Base-by-base conservation (phyloP, 768 basidiomycete species). In the Russula foetens region DNA sequence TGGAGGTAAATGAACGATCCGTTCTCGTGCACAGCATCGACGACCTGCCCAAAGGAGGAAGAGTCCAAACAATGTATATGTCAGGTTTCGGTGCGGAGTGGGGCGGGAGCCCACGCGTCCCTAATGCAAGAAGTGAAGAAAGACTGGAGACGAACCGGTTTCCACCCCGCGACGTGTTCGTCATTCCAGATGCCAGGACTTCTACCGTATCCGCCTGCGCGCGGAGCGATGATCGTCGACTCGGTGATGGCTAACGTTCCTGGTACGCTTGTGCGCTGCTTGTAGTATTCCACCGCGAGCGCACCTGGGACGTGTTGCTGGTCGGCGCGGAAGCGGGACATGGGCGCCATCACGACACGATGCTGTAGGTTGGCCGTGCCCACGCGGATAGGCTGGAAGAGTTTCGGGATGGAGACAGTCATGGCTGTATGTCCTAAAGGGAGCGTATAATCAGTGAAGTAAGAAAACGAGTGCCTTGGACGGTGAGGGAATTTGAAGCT, bases 141-240 rank as follows among this genome's bases (percentile, higher is more conserved):
- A n/a, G n/a, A n/a, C n/a, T n/a, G n/a, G n/a, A n/a, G n/a, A n/a
- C n/a, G n/a, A n/a, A n/a, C n/a, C n/a, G n/a, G n/a, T n/a, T n/a
- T n/a, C 84, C 83, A 84, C 0, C 63, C 75, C 6, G 66, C 60
- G 29, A 77, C 77, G 63, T 92, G 88, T 31, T 79, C 81, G 5
- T 78, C 69, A 23, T 69, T 81, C 75, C 80, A 88, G 53, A 88
- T 81, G 0, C 87, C 88, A 2, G 88, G 88, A 1, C 80, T 75
- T 60, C 80, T 70, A 1, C 56, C 50, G 44, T 71, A 74, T 1
- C 82, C 84, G 3, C 81, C 82, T 0, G 83, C 82, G 7, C 76
- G 65, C 0, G 71, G 66, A 0, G 79, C 75, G 52, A 88, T 79
- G 58, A 77, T 71, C 1, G 83, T 82, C 0, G 76, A 83, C 68